Evolutionary conservation across 768 basidiomycete species (phyloP), one percentile per base, ranked within the genome.

Genomic region (Scleroderma bovista): DNA sequence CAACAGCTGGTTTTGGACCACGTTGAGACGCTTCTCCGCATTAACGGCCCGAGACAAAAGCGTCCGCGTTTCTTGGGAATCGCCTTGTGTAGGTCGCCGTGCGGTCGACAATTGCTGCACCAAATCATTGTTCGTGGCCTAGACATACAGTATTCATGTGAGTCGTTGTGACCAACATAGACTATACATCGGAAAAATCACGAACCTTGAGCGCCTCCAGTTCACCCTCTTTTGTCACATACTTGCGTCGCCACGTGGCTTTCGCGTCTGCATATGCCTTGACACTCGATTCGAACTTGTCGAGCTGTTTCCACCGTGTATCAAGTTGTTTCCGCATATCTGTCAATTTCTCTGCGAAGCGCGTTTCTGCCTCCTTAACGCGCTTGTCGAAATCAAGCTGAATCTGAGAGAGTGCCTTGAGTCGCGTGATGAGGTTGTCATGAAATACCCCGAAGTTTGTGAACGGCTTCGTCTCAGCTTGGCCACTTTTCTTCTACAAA

Each of bases 391-490:
- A 96, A 58, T 92, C 84, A 26, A 78, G 66, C 64, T 92, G 86
- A 32, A 97, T 87, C 55, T 90, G 83, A 47, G 81, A 86, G 51
- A 98, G 78, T 0, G 83, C 75, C 61, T 93, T 92, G 26, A 99
- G 75, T 12, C 94, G 81, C 2, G 83, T 80, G 61, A 96, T 86
- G 20, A 99, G 80, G 58, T 93, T 93, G 67, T 96, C 93, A 58
- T 95, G 90, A 75, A 99, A 96, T 48, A 93, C 85, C 55, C 79
- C 73, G 60, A 97, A 96, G 68, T 95, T 95, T 19, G 92, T 91
- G 69, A 91, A 93, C 0, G 92, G 92, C 60, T 93, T 93, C 1
- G 91, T 90, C 64, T 93, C 89, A 0, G 82, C 83, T 53, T 86
- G 79, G 1, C 79, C 75, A 1, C 79, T 75, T 60, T 85, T 89